Evolutionary conservation across 2,329 filamentous ascomycete genomes (phyloP), one percentile per base, ranked within the genome.

Genomic region (Westerdykella aurantiaca): DNA sequence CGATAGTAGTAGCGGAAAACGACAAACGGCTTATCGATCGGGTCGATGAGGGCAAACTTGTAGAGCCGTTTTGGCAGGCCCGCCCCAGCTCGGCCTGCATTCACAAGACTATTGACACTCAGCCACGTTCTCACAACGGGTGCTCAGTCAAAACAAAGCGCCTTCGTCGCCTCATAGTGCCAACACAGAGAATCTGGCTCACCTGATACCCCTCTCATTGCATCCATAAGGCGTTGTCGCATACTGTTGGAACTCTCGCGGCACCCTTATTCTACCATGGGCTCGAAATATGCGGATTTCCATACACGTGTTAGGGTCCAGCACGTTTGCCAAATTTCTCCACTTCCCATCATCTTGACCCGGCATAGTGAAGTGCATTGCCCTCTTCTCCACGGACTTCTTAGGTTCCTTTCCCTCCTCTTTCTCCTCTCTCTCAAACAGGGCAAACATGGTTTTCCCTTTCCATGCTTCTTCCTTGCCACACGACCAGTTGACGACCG

Each of bases 31-130:
- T 66, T 54, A 49, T 76, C 71, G 6, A 70, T 41, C 1, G 73
- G 66, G 53, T 78, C 74, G 16, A 76, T 56, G 14, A 78, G 65
- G 1, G 72, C 69, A 41, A 75, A 76, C 41, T 67, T 69, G 56
- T 76, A 77, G 54, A 67, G 73, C 3, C 66, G 60, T 47, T 67
- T 69, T 7, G 69, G 71, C 10, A 72, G 64, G 29, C 68, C 58
- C 29, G 55, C 48, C 39, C 66, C 65, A 7, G 69, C 56, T 17
- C 56, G 53, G 4, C 70, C 70, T 33, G 60, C 68, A 40, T 59
- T 63, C 22, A 64, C 47, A 6, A 72, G 57, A 14, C 68, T 71
- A 38, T 10, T 17, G 16, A 12, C 34, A 11, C 31, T 63, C 39
- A 59, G 55, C 39, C 48, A n/a, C 7, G 18, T 25, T 16, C 23